Conservation (phyloP, 306 rosid genomes). For the Acacia crassicarpa region DNA sequence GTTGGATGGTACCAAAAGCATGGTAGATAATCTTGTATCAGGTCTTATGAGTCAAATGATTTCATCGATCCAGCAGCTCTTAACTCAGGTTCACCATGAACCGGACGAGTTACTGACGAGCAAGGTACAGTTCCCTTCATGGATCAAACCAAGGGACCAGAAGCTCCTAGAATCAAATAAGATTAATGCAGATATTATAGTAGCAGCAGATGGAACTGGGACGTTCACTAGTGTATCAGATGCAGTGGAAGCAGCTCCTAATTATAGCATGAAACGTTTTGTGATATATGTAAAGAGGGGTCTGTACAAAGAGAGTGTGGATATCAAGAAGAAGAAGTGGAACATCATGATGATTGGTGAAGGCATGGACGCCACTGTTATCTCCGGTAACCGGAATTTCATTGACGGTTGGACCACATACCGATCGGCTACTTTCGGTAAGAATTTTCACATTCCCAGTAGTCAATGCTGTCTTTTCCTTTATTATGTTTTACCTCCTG, state of each 20-base stretch:
- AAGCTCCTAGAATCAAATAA: constrained; percentile 50
- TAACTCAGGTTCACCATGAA: constrained; percentile 47
- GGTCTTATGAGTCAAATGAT: constrained; percentile 49
- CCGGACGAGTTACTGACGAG: background rate
- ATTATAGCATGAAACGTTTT: constrained; percentile 61
- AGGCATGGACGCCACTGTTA: constrained; percentile 67
- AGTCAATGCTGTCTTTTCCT: background rate
- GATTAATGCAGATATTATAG: constrained; percentile 49
- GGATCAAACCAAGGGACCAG: constrained; percentile 54
- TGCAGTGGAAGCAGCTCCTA: constrained; percentile 79
- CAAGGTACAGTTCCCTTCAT: constrained; percentile 44
- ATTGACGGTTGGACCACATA: constrained; percentile 87
- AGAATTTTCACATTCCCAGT: background rate
- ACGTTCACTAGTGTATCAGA: constrained; percentile 58
- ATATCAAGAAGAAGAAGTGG: constrained; percentile 94
- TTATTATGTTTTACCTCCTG: background rate
- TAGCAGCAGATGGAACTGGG: constrained; percentile 79
- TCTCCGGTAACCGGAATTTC: constrained; percentile 59
- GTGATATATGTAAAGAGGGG: constrained; percentile 75
- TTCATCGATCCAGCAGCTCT: constrained; percentile 49
- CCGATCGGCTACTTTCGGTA: constrained; percentile 87
- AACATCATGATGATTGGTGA: constrained; percentile 85
- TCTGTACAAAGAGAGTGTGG: constrained; percentile 65
- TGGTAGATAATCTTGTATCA: constrained; percentile 47
- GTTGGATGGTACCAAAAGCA: constrained; percentile 67